These are phyloP conservation scores for Talaromyces amestolkiae DNA, from an alignment of 2,329 filamentous ascomycete species.

Conservation along the genomic window DNA sequence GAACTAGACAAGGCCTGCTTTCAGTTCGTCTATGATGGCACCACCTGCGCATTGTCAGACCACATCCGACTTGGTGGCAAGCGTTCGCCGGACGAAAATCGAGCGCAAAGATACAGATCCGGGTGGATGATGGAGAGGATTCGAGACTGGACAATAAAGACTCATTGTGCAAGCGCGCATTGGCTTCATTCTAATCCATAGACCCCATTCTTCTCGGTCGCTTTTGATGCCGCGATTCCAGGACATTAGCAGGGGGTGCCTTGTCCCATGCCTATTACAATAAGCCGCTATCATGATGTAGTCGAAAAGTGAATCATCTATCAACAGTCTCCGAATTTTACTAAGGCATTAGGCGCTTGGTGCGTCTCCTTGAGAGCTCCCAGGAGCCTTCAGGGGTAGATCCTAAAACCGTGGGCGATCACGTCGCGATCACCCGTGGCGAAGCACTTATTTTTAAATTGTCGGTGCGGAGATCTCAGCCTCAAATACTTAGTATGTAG, in stretches of 20 bases:
- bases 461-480: neutral
- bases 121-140: conserved; percentile 7
- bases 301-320: neutral
- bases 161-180: conserved; percentile 3
- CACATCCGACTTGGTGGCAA: conserved; percentile 9
- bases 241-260: neutral
- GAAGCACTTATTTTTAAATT: neutral
- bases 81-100: neutral
- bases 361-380: too few relatives aligned
- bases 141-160: conserved; percentile 1
- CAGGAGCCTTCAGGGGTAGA: too few relatives aligned
- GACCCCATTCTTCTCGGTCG: neutral
- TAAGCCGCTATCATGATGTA: neutral
- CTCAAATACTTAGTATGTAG: neutral
- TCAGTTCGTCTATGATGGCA: conserved; percentile 9
- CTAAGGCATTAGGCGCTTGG: neutral
- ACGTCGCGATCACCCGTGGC: too few relatives aligned
- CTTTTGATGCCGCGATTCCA: neutral
- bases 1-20: conserved; percentile 5
- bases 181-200: conserved; percentile 14
- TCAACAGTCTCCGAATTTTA: neutral
- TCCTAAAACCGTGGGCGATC: too few relatives aligned
- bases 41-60: neutral
- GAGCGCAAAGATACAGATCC: neutral
- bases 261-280: neutral